Evolutionary conservation across 805 yeast genomes (phyloP).

Genomic region (Pichia insulana): DNA sequence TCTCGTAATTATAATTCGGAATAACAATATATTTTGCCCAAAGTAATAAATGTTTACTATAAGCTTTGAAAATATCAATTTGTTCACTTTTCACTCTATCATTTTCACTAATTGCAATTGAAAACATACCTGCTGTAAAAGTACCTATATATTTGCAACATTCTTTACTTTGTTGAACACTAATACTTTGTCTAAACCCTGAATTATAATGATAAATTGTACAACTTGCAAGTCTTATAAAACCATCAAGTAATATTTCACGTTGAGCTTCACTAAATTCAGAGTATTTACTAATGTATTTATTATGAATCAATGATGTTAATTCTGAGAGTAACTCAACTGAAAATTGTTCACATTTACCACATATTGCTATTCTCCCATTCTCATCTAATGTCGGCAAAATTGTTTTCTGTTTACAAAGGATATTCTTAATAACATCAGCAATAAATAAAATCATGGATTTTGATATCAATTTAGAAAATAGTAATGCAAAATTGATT

Average conservation of each 20-base stretch:
- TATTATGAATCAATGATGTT: neutral
- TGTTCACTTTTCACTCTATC: neutral
- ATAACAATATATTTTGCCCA: neutral
- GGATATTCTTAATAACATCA: slow-evolving; percentile 1
- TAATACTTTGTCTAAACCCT: neutral
- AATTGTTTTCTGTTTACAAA: slow-evolving; percentile 1
- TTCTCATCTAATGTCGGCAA: neutral
- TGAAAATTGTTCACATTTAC: neutral
- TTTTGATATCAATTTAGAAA: slow-evolving; percentile 1
- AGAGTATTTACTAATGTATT: neutral
- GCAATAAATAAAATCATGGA: neutral
- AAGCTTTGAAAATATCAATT: neutral
- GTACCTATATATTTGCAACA: slow-evolving; percentile 3
- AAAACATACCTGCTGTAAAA: slow-evolving; percentile 3
- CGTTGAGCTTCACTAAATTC: neutral
- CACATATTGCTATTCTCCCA: neutral
- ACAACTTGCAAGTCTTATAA: neutral
- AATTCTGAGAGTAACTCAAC: neutral
- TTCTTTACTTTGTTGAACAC: neutral
- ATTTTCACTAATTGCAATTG: slow-evolving; percentile 4
- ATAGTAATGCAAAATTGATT: neutral
- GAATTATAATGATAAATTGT: slow-evolving; percentile 3
- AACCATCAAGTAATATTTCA: neutral
- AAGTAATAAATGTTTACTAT: neutral
- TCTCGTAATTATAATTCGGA: neutral